Evolutionary conservation across 495 filamentous ascomycete genomes (phyloP).

Genomic region (Aspergillus sparsus): DNA sequence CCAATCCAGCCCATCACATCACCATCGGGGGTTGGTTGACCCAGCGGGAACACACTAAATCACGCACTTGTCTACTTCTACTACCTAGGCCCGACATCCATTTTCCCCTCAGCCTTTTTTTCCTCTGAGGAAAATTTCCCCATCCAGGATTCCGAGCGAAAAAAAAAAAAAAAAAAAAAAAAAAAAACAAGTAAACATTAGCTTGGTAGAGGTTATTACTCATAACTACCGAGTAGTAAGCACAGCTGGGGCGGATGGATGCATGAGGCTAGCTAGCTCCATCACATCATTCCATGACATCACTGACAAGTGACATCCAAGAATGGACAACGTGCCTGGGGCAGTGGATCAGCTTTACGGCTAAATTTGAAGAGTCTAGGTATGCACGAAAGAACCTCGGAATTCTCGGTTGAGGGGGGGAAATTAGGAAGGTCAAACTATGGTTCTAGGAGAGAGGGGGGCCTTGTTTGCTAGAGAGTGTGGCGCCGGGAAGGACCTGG

Average conservation of each 20-base stretch:
- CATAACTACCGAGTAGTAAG: no score
- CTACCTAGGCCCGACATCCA: no score
- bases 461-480: constrained; percentile 1
- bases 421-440: constrained; percentile 11
- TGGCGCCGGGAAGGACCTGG: not conserved
- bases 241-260: not conserved
- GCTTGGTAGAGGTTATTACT: no score
- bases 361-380: not conserved
- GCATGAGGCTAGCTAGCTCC: not conserved
- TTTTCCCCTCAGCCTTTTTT: no score
- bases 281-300: constrained; percentile 18
- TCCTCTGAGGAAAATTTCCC: no score
- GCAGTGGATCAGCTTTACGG: constrained; percentile 16
- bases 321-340: constrained; percentile 25
- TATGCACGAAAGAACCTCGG: constrained; percentile 8
- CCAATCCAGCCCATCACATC: no score
- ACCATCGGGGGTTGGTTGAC: no score
- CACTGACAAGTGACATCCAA: constrained; percentile 18
- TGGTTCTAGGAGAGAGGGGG: constrained; percentile 5
- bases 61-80: no score
- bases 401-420: constrained; percentile 13
- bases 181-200: no score
- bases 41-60: no score
- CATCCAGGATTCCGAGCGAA: no score
- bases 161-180: no score